Conservation (phyloP, 2,329 filamentous ascomycete genomes). For the Penicillium occitanis region DNA sequence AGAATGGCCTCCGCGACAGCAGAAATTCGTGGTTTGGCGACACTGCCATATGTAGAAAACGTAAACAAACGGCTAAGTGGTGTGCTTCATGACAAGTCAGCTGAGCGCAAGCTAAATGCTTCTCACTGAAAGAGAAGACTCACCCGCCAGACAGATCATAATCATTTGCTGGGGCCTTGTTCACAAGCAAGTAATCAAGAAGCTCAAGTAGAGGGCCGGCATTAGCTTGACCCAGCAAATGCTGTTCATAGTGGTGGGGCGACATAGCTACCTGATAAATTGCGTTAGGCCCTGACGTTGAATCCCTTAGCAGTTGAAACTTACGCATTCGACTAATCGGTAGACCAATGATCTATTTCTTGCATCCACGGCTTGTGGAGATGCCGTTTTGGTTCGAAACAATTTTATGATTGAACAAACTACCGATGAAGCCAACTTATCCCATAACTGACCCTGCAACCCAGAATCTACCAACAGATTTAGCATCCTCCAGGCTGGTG, state of each 20-base stretch:
- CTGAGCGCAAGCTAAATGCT: not conserved
- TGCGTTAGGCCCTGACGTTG: not conserved
- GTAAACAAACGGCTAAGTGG: not conserved
- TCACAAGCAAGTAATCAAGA: not conserved
- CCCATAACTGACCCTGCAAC: not conserved
- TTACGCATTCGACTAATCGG: not conserved
- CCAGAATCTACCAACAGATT: not conserved
- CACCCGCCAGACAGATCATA: not conserved
- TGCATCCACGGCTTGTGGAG: not conserved
- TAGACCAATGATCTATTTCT: not conserved
- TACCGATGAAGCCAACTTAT: not conserved
- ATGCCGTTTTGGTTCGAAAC: not conserved
- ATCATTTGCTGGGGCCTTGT: not conserved
- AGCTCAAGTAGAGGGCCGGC: not conserved
- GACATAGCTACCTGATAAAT: not conserved
- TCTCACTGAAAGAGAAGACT: not conserved
- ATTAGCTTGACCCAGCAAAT: not conserved
- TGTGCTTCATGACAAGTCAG: not conserved
- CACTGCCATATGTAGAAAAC: rapidly evolving
- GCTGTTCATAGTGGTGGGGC: not conserved
- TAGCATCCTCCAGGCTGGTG: not conserved
- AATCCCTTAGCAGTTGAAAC: not conserved
- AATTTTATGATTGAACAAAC: not conserved
- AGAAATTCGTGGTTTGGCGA: not conserved
- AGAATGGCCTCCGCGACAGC: not conserved